Base-by-base conservation (phyloP, 371 early-diverging fungal genomes). In the Mucor irregularis region DNA sequence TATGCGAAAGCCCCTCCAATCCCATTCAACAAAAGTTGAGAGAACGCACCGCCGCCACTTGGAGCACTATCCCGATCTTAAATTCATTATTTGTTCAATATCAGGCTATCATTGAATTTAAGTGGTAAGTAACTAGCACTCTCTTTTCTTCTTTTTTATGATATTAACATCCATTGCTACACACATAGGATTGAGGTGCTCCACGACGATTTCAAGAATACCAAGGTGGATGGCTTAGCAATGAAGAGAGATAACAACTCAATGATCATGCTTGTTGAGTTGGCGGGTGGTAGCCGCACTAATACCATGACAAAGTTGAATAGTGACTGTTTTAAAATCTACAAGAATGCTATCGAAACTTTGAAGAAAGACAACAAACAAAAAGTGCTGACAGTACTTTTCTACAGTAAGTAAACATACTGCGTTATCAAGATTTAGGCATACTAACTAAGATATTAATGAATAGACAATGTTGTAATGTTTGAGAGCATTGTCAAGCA, bases 31-130 rank as follows among this genome's bases (percentile, higher is more conserved):
- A 56, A 56, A 49, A 2, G 0, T 56, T 49, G 44, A 49, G 44
- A 49, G 42, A 56, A 43, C 42, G 26, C 40, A 49, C 17, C 14
- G 57, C 43, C 43, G 57, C 57, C 26, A 56, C 57, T 21, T 56
- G 49, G 57, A 49, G 6, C 43, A 17, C 56, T 1, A 40, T 56
- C 43, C 49, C 57, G 11, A 49, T 43, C 0, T 33, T 49, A 43
- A 49, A 49, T 56, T 49, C 17, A 0, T n/a, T 47, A n/a, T 47
- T 55, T 47, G 30, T 55, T 39, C 56, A 55, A 47, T 55, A 17
- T 14, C 42, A 56, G 42, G 56, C 47, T 17, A 1, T 56, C 4
- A 49, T 48, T 17, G 57, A 56, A 19, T 34, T 56, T 28, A 56
- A 56, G 49, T 56, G 25, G 56, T 34, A 48, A 48, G 22, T 13